Conservation (phyloP, 805 yeast genomes). For the Pichia occidentalis region DNA sequence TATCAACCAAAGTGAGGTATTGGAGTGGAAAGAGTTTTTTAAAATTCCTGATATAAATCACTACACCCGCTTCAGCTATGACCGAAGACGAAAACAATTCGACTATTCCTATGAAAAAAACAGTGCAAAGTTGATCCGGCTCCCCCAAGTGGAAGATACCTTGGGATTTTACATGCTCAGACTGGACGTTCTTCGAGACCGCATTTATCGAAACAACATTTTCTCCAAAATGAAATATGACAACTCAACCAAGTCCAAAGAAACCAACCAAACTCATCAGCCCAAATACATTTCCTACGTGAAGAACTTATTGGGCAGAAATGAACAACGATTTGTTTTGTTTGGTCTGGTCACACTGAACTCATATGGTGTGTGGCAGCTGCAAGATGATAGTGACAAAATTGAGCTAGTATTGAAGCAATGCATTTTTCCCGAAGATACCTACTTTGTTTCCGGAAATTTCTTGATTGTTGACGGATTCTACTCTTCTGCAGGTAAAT, state of each 20-base stretch:
- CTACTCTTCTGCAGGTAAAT: constrained; percentile 62
- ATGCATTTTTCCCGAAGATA: constrained; percentile 54
- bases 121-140: constrained; percentile 6
- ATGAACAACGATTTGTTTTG: constrained; percentile 65
- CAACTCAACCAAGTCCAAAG: constrained; percentile 1
- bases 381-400: constrained; percentile 77
- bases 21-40: constrained; percentile 72
- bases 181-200: constrained; percentile 58
- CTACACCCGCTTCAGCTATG: constrained; percentile 62
- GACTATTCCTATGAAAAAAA: constrained; percentile 26
- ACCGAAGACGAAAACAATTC: constrained; percentile 56
- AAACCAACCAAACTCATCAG: constrained; percentile 4
- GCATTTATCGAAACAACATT: constrained; percentile 64
- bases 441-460: constrained; percentile 69
- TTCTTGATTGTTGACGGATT: constrained; percentile 80
- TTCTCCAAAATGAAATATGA: constrained; percentile 12
- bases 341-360: constrained; percentile 69
- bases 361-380: constrained; percentile 58
- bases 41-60: constrained; percentile 54
- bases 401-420: constrained; percentile 62
- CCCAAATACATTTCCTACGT: constrained; percentile 51
- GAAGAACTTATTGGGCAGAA: constrained; percentile 81
- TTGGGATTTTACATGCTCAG: constrained; percentile 40
- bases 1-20: constrained; percentile 3
- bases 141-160: constrained; percentile 2